A percentile compares a stretch with the other conserved stretches of the same genome.
Conservation (phyloP, 2,329 filamentous ascomycete genomes). For the Aaosphaeria arxii region DNA sequence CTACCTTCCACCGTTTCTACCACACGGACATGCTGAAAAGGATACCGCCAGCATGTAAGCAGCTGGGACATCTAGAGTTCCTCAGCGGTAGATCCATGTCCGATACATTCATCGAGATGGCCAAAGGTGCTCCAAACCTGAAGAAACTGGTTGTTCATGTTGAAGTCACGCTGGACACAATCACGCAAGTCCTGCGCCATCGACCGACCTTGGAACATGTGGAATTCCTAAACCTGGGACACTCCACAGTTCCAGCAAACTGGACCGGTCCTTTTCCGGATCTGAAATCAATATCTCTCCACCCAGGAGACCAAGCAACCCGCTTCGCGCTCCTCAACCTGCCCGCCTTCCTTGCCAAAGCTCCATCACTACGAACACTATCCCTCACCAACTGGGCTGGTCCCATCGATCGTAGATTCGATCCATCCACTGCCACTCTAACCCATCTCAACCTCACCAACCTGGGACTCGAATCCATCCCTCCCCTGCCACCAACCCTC, state of each 20-base stretch:
- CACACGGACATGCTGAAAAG: slow-evolving; percentile 42
- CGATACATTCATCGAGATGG: slow-evolving; percentile 28
- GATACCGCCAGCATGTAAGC: slow-evolving; percentile 36
- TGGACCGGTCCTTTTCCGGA: slow-evolving; percentile 13
- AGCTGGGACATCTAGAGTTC: slow-evolving; percentile 31
- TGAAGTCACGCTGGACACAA: slow-evolving; percentile 22
- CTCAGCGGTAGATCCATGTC: slow-evolving; percentile 20
- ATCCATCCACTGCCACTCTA: background rate
- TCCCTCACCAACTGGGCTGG: slow-evolving; percentile 9
- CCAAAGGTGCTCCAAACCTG: slow-evolving; percentile 19
- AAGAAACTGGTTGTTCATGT: slow-evolving; percentile 23
- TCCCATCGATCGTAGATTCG: background rate
- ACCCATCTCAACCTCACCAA: slow-evolving; percentile 1
- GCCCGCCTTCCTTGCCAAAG: slow-evolving; percentile 6
- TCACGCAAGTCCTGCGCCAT: slow-evolving; percentile 24
- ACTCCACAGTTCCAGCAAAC: background rate
- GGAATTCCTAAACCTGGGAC: slow-evolving; percentile 12
- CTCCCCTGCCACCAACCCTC: slow-evolving; percentile 1
- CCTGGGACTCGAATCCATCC: background rate
- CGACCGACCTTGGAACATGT: slow-evolving; percentile 22
- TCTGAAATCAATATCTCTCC: slow-evolving; percentile 6
- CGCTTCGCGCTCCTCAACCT: too few relatives aligned
- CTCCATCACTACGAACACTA: slow-evolving; percentile 14
- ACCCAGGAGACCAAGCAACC: too few relatives aligned
- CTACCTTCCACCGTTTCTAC: slow-evolving; percentile 33